Percentiles rank a stretch among this genome's conserved stretches.
Evolutionary conservation across 2,329 filamentous ascomycete genomes (phyloP).

Genomic region (Coniochaeta ligniaria): DNA sequence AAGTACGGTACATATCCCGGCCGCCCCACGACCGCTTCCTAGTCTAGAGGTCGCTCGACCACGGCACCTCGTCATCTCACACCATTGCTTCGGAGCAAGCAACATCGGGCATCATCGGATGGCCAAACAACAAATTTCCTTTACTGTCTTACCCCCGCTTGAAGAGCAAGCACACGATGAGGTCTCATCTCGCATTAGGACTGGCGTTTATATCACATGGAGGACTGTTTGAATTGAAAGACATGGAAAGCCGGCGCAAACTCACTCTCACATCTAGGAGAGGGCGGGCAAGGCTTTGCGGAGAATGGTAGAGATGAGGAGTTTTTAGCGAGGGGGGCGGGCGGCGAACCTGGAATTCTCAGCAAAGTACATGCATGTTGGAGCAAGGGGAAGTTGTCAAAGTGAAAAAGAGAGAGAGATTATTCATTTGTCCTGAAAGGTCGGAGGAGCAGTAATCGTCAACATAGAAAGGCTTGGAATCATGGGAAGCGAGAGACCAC

Average conservation of each 20-base stretch:
- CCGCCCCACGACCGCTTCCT: not conserved
- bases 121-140: not conserved
- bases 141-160: not conserved
- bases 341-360: not conserved
- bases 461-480: not conserved
- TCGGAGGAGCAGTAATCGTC: not conserved
- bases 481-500: no score
- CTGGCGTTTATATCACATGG: not conserved
- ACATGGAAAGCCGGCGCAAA: not conserved
- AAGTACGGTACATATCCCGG: conserved; percentile 20
- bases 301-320: not conserved
- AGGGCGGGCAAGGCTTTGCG: not conserved
- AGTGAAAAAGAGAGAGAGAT: not conserved
- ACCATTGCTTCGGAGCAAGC: not conserved
- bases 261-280: not conserved
- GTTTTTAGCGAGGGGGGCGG: not conserved
- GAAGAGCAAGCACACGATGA: not conserved
- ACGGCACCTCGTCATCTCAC: not conserved
- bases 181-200: not conserved
- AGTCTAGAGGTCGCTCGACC: not conserved
- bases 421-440: not conserved
- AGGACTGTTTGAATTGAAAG: not conserved
- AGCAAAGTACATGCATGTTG: not conserved
- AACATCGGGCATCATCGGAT: not conserved
- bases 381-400: not conserved